Evolutionary conservation across 192 early-diverging fungal species (phyloP), one percentile per base, ranked within the genome.

Genomic region (Coemansia sp.): DNA sequence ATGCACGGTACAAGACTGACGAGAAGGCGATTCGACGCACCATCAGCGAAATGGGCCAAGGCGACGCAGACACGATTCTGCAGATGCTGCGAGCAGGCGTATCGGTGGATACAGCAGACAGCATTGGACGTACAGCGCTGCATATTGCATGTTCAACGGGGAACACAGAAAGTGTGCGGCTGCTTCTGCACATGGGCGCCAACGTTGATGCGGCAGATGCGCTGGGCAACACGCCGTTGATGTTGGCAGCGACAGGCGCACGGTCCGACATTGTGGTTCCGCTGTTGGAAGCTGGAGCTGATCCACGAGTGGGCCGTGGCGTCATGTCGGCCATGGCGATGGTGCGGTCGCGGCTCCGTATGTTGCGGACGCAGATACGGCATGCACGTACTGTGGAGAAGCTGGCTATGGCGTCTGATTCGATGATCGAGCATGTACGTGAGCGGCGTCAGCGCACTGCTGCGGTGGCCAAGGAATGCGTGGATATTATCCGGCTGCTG

Each of bases 221-320:
- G 14, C 60, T 73, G 2, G 81, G 81, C 54, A 76, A 83, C 57
- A 83, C 81, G 2, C 75, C 81, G 23, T 62, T 83, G 37, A 72
- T 69, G 19, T 25, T 81, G 24, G 78, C 78, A 0, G 72, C 78
- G 12, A 81, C 73, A 3, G 48, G 59, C 4, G 73, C 72, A 0
- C 62, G 64, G 19, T 39, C 67, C 24, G 66, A 75, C 15, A 37
- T 72, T 0, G 69, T 81, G 10, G n/a, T 75, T 2, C 47, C 60
- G 19, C 22, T 81, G 2, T 59, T 81, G 12, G 69, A 81, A 19
- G 73, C 59, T 43, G 69, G 78, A 9, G 78, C 78, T 11, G 78
- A 81, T 10, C 78, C 72, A 5, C 61, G 70, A 12, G 56, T 81
- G 0, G 78, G 72, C n/a, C 41, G 55, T 14, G 73, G 72, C 1